Evolutionary conservation across 176 grass and related monocot species (phyloP).

Genomic region (Pharus latifolius): DNA sequence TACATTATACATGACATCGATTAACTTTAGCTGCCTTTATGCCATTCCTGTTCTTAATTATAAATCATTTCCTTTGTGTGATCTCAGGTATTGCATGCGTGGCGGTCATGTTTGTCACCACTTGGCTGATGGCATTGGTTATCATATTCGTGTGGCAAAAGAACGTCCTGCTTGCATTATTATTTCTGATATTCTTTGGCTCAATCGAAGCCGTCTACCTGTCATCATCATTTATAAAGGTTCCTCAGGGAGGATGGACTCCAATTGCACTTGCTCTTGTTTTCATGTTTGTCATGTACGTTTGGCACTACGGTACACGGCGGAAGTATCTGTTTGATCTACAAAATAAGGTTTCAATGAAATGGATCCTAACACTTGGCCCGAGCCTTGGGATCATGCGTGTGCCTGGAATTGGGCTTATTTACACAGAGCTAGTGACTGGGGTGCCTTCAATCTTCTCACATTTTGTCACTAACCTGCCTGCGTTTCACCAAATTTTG

Average conservation of each 20-base stretch:
- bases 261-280: constrained; percentile 41
- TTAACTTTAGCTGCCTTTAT: not conserved
- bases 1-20: not conserved
- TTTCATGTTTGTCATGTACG: constrained; percentile 63
- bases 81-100: constrained; percentile 57
- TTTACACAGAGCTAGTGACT: constrained; percentile 63
- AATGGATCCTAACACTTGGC: constrained; percentile 59
- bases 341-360: constrained; percentile 86
- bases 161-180: constrained; percentile 21
- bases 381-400: constrained; percentile 70
- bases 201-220: constrained; percentile 36
- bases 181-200: constrained; percentile 50
- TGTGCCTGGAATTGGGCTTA: constrained; percentile 65
- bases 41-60: too few relatives aligned
- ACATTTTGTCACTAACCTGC: constrained; percentile 74
- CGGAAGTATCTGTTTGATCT: constrained; percentile 56
- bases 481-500: constrained; percentile 63
- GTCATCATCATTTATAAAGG: constrained; percentile 42
- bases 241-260: constrained; percentile 65
- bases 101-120: constrained; percentile 63
- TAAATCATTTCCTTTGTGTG: not conserved
- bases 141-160: constrained; percentile 71
- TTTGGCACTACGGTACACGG: constrained; percentile 63
- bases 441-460: constrained; percentile 73
- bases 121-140: constrained; percentile 56